Evolutionary conservation across 495 filamentous ascomycete genomes (phyloP), one percentile per base, ranked within the genome.

Genomic region (Aspergillus heteromorphus): DNA sequence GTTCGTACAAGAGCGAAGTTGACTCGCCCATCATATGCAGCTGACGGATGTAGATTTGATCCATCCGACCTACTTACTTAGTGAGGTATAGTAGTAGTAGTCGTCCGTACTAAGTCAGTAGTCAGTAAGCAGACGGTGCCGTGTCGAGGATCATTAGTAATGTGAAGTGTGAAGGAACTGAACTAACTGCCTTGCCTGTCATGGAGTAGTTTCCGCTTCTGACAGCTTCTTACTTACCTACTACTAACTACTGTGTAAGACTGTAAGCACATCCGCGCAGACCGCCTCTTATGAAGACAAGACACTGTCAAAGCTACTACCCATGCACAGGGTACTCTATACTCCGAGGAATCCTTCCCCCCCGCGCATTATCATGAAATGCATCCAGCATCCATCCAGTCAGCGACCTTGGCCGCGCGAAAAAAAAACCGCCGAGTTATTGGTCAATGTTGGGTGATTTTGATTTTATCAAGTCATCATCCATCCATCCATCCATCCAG

Each of bases 211-310:
- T 16, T 25, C 11, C 43, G 34, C n/a, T 31, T 25, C 20, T 42
- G 36, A 41, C 29, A 51, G 52, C 47, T 49, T 6, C 27, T 49
- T 49, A 6, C 14, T 10, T 49, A 21, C 27, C 34, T n/a, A n/a
- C n/a, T n/a, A n/a, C n/a, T n/a, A n/a, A n/a, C n/a, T n/a, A n/a
- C n/a, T n/a, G n/a, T n/a, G n/a, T n/a, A n/a, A n/a, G n/a, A n/a
- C n/a, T n/a, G n/a, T n/a, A n/a, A n/a, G 40, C 25, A 36, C 48
- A 56, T 31, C 55, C 55, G 58, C 48, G 60, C 53, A 62, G 60
- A 62, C 60, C 60, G 60, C 60, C 56, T 51, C 50, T 61, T 57
- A 51, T 54, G 31, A 45, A 13, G 7, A 43, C 20, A 20, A 13
- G 16, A n/a, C 18, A 27, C 10, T 54, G 25, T 40, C 10, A 20